phyloP scores from a whole-genome alignment of 1,284 basidiomycete genomes.

The Porogramme epimiltina region DNA sequence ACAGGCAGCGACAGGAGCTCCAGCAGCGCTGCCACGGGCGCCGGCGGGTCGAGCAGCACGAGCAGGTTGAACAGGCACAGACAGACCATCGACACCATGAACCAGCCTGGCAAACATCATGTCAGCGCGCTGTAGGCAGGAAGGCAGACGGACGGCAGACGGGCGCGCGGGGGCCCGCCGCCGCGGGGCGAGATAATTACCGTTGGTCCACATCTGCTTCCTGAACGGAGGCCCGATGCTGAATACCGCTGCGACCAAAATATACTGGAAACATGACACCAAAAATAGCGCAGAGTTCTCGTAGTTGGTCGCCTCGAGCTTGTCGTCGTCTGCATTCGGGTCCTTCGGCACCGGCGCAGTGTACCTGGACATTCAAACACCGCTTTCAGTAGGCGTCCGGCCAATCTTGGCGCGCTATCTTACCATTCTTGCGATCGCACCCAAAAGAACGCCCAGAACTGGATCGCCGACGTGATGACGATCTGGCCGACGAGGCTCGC shows the following conservation, averaged over 20 bases:
- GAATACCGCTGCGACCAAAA: conserved; percentile 95
- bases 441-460: conserved; percentile 91
- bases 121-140: conserved; percentile 12
- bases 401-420: conserved; percentile 19
- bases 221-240: conserved; percentile 98
- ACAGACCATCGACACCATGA: conserved; percentile 73
- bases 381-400: not conserved
- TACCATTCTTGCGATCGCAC: conserved; percentile 85
- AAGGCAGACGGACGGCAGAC: not conserved
- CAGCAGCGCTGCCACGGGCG: conserved; percentile 63
- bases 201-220: conserved; percentile 93
- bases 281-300: conserved; percentile 95
- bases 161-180: no score
- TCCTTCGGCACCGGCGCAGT: conserved; percentile 53
- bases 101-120: conserved; percentile 53
- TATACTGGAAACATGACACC: conserved; percentile 98
- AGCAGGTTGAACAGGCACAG: conserved; percentile 76
- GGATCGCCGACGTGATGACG: conserved; percentile 81
- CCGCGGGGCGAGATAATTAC: conserved; percentile 41
- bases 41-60: conserved; percentile 74
- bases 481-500: conserved; percentile 95
- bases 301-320: conserved; percentile 88
- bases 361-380: conserved; percentile 51
- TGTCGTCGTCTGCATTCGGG: conserved; percentile 64
- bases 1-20: conserved; percentile 81